Evolutionary conservation across 768 basidiomycete species (phyloP).

Genomic region (Antrodiella citrinella): DNA sequence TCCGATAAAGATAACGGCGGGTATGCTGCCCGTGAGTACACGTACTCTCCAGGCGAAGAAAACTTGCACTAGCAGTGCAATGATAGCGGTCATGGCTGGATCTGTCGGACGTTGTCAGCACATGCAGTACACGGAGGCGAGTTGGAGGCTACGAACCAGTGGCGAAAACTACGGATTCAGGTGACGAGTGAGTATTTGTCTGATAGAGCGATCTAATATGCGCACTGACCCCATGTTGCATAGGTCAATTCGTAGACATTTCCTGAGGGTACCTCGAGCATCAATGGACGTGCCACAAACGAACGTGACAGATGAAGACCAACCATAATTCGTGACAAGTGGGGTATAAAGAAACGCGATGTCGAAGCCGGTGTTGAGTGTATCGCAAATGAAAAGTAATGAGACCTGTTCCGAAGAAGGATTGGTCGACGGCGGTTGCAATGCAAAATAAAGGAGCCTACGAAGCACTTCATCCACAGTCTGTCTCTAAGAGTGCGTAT

Average conservation of each 20-base stretch:
- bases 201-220: too few species aligned
- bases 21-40: constrained; percentile 23
- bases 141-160: constrained; percentile 21
- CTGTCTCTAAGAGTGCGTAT: constrained; percentile 28
- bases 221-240: constrained; percentile 24
- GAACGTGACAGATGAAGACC: too few species aligned
- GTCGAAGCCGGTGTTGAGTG: constrained; percentile 37
- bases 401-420: constrained; percentile 24
- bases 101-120: too few species aligned
- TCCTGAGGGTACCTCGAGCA: too few species aligned
- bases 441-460: constrained; percentile 16
- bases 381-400: constrained; percentile 40
- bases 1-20: constrained; percentile 21
- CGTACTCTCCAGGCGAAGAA: constrained; percentile 41
- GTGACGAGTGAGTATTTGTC: too few species aligned
- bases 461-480: constrained; percentile 38
- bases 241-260: constrained; percentile 19
- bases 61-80: constrained; percentile 34
- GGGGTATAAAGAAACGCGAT: constrained; percentile 38
- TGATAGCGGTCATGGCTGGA: constrained; percentile 38
- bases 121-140: not conserved
- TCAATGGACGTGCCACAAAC: too few species aligned
- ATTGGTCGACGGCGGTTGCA: not conserved
- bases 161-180: constrained; percentile 29
- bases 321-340: constrained; percentile 40